These are phyloP conservation scores for Suillus occidentalis DNA, from an alignment of 768 basidiomycete species.

Conservation along the genomic window DNA sequence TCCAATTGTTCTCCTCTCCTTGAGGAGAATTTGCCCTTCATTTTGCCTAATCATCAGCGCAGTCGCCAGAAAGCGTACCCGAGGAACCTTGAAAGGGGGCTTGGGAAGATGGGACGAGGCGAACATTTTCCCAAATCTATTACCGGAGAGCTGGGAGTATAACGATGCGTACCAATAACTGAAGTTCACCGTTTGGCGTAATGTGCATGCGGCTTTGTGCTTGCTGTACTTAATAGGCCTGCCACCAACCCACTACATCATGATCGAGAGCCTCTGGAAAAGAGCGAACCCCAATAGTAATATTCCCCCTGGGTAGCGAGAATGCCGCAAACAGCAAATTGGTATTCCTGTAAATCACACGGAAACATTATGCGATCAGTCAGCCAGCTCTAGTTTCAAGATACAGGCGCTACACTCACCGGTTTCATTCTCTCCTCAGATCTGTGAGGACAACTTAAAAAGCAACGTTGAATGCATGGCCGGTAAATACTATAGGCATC, in stretches of 20 bases:
- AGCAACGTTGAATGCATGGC: background rate
- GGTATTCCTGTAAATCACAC: background rate
- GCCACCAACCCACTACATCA: background rate
- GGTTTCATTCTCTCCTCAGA: background rate
- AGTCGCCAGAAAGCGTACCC: background rate
- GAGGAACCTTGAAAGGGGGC: background rate
- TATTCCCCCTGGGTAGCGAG: background rate
- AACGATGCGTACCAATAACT: background rate
- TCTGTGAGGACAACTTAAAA: background rate
- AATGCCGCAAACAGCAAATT: background rate
- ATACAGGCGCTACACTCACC: background rate
- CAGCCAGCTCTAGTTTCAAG: background rate
- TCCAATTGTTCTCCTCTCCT: background rate
- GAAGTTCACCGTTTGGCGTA: background rate
- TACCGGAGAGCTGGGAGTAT: background rate
- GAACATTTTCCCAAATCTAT: background rate
- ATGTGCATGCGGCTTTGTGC: constrained; percentile 1
- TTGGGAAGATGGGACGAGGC: background rate
- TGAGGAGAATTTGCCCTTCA: background rate
- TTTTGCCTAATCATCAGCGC: background rate
- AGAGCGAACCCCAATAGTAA: background rate
- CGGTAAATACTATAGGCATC: background rate
- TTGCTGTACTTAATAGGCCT: background rate
- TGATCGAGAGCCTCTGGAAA: background rate
- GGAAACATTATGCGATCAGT: background rate